Evolutionary conservation across 2,329 filamentous ascomycete species (phyloP).

Genomic region (Curvularia spicifera): DNA sequence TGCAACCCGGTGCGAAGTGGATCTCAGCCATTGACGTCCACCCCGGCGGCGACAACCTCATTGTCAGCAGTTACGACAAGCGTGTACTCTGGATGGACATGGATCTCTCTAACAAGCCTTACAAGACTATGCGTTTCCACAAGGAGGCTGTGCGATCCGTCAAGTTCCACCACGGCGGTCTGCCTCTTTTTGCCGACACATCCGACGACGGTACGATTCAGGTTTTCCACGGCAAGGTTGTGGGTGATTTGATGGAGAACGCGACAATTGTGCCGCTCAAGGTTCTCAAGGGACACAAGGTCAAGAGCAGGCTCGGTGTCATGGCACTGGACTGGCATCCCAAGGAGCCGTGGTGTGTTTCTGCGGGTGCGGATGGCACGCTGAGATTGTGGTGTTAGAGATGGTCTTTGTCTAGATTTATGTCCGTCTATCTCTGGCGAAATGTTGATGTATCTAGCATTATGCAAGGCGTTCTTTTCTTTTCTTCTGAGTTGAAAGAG

Average conservation of each 20-base stretch:
- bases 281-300: constrained; percentile 87
- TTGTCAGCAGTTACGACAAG: constrained; percentile 93
- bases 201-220: constrained; percentile 94
- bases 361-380: constrained; percentile 91
- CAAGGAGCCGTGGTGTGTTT: constrained; percentile 89
- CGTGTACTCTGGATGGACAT: constrained; percentile 96
- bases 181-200: constrained; percentile 90
- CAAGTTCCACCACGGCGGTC: constrained; percentile 77
- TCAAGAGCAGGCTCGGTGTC: constrained; percentile 85
- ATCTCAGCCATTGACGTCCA: constrained; percentile 95
- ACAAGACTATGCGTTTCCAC: constrained; percentile 97
- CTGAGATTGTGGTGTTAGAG: constrained; percentile 76
- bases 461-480: constrained; percentile 1
- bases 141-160: constrained; percentile 88
- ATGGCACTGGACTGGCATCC: constrained; percentile 97
- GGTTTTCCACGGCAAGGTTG: constrained; percentile 96
- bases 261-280: constrained; percentile 96
- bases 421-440: background rate
- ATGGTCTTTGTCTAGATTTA: background rate
- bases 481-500: background rate
- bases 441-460: background rate
- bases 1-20: constrained; percentile 93
- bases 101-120: constrained; percentile 86
- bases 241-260: constrained; percentile 93
- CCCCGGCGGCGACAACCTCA: constrained; percentile 88